These are phyloP conservation scores for Leccinum arenicola DNA, from an alignment of 768 basidiomycete species.

Conservation along the genomic window DNA sequence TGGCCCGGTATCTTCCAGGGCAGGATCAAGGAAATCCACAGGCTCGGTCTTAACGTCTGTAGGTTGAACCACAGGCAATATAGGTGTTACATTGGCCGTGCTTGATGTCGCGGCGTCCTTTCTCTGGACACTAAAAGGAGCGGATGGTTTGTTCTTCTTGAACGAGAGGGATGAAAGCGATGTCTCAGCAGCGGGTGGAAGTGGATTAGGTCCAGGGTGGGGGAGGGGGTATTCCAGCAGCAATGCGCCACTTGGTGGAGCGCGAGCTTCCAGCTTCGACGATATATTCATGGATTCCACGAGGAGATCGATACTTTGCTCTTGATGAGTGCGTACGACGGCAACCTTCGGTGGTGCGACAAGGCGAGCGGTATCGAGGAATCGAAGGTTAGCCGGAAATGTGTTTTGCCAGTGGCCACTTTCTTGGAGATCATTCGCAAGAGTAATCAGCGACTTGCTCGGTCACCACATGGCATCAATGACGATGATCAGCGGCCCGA, in stretches of 20 bases:
- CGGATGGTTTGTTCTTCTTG: conserved; percentile 37
- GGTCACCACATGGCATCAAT: not conserved
- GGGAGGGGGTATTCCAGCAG: conserved; percentile 38
- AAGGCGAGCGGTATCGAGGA: not conserved
- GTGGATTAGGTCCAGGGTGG: conserved; percentile 34
- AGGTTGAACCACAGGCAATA: too few relatives aligned
- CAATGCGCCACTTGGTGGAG: conserved; percentile 50
- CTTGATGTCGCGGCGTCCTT: too few relatives aligned
- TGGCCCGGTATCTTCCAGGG: too few relatives aligned
- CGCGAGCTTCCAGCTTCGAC: conserved; percentile 36
- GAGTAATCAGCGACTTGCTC: not conserved
- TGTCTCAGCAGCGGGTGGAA: conserved; percentile 19
- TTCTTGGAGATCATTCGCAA: not conserved
- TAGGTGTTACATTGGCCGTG: too few relatives aligned
- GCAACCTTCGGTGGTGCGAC: conserved; percentile 16
- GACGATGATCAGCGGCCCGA: not conserved
- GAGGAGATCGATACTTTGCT: conserved; percentile 27
- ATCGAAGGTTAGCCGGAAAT: not conserved
- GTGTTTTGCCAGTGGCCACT: not conserved
- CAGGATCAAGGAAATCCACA: too few relatives aligned
- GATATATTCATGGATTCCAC: conserved; percentile 32
- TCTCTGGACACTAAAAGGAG: too few relatives aligned
- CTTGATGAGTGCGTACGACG: conserved; percentile 27
- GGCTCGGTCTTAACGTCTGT: too few relatives aligned
- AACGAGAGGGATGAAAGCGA: conserved; percentile 37